Base-by-base conservation (phyloP, 768 basidiomycete genomes). In the Harrya chromipes region DNA sequence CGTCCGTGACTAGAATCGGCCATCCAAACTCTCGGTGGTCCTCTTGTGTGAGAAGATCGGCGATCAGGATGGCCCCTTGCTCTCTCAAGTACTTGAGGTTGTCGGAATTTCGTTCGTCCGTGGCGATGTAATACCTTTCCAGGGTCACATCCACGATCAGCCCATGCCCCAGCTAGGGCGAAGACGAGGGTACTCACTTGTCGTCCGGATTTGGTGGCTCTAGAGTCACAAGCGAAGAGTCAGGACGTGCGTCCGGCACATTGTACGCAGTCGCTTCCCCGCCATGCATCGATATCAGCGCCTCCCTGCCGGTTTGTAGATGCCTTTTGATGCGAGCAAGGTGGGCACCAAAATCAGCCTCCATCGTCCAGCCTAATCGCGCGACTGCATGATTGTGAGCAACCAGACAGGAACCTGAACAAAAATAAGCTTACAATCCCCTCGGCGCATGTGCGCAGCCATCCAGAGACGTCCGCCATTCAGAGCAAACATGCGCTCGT, bases 361-460 rank as follows among this genome's bases (percentile, higher is more conserved):
- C 71, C 69, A 69, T 69, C 31, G 47, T 53, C 69, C 74, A 77
- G 21, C 56, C 62, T 17, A 60, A 16, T 24, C 49, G 49, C 29
- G 65, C 46, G 46, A 70, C 71, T 64, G 47, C n/a, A 45, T 0
- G 10, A 13, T 19, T 10, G 13, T 61, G 35, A 60, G 20, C 21
- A 13, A 2, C 6, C 24, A 23, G 27, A 14, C 17, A 23, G 4
- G 6, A n/a, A 19, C 14, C 1, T 9, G 7, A 36, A 44, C 3
- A 7, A 13, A 35, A 4, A 11, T 7, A 39, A n/a, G 37, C 72
- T 60, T 43, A 74, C 72, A 74, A 41, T 74, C 73, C 1, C 74
- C 74, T 42, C 73, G 63, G 29, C 73, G 72, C 74, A 75, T 74
- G 27, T 74, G 73, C 9, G 69, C 71, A 40, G 70, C 70, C 70